These are phyloP conservation scores for Geranomyces michiganensis DNA, from an alignment of 192 early-diverging fungal species.

Conservation along the genomic window DNA sequence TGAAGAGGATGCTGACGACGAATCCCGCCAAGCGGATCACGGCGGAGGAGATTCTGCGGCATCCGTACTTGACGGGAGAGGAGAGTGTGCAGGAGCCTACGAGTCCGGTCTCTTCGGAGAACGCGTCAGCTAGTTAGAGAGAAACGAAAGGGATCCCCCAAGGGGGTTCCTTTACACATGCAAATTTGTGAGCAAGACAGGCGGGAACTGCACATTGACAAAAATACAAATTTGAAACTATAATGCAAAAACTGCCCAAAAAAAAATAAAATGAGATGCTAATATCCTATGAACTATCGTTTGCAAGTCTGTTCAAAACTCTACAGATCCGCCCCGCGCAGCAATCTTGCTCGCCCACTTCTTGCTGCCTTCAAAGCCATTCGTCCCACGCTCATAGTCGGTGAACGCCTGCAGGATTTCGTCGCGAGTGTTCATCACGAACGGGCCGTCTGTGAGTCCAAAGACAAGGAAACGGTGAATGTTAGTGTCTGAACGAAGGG, in stretches of 20 bases:
- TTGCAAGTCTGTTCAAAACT: too few species aligned
- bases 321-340: neutral
- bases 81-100: too few species aligned
- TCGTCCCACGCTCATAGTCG: constrained; percentile 63
- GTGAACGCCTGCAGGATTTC: constrained; percentile 57
- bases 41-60: constrained; percentile 15
- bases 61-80: constrained; percentile 20
- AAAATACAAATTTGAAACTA: too few species aligned
- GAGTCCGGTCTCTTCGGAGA: too few species aligned
- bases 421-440: constrained; percentile 67
- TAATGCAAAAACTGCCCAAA: too few species aligned
- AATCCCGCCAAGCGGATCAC: constrained; percentile 20
- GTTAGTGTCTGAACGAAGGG: constrained; percentile 61
- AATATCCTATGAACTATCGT: too few species aligned
- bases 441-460: constrained; percentile 51
- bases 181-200: too few species aligned
- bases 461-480: constrained; percentile 40
- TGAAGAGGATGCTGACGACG: constrained; percentile 22
- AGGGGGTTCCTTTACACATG: too few species aligned
- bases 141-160: too few species aligned
- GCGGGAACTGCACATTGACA: too few species aligned
- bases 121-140: too few species aligned
- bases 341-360: constrained; percentile 50
- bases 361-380: constrained; percentile 72
- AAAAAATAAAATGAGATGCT: too few species aligned